A percentile compares a stretch with the other conserved stretches of the same genome.
Conservation (phyloP, 257 asterid species). For the Salvia rosmarinus region DNA sequence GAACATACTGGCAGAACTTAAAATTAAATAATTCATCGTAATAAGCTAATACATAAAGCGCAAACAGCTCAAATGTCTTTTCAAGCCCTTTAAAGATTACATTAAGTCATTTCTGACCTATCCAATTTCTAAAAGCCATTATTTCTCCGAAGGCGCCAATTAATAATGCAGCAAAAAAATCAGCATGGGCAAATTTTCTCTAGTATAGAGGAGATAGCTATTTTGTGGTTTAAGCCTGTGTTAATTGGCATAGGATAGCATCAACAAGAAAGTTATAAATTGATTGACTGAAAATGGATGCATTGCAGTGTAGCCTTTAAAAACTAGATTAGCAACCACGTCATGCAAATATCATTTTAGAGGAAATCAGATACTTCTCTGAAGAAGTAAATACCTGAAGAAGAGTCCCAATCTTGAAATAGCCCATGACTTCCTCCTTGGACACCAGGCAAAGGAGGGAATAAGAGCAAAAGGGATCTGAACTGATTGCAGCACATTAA, state of each 20-base stretch:
- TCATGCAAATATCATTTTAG: too few species aligned
- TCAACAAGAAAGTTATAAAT: not conserved
- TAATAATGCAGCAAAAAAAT: not conserved
- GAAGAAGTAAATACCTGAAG: constrained; percentile 54
- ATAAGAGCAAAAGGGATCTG: constrained; percentile 85
- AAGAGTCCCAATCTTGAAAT: constrained; percentile 63
- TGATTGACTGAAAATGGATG: too few species aligned
- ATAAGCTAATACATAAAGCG: not conserved
- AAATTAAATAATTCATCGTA: not conserved
- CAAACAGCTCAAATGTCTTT: not conserved
- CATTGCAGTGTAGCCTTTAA: too few species aligned
- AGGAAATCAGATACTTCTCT: not conserved
- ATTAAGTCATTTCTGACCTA: not conserved
- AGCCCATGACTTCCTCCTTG: constrained; percentile 83
- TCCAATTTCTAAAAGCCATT: not conserved
- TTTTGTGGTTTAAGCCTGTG: too few species aligned
- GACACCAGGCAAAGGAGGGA: constrained; percentile 80
- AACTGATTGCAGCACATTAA: constrained; percentile 74
- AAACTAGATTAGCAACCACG: too few species aligned
- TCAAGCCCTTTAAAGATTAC: not conserved
- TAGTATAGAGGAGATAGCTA: not conserved
- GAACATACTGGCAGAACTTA: not conserved
- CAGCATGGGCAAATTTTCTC: not conserved
- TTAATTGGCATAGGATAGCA: not conserved
- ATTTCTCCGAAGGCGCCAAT: not conserved